Conservation (phyloP, 2,329 filamentous ascomycete genomes). For the Colletotrichum scovillei region DNA sequence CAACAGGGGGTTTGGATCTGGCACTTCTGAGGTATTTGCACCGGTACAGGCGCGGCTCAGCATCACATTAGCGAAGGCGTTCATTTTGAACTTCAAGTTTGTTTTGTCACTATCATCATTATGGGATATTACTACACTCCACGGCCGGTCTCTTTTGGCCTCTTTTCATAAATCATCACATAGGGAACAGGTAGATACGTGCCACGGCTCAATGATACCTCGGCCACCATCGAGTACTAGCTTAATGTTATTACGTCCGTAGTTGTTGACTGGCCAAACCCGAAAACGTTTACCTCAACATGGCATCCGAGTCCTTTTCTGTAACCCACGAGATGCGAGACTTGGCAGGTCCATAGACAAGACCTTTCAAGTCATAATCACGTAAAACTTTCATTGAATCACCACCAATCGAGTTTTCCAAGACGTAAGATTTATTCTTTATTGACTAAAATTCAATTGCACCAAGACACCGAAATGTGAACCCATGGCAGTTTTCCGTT, state of each 20-base stretch:
- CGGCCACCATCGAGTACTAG: slow-evolving; percentile 3
- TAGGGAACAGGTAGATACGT: background rate
- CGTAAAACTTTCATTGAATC: background rate
- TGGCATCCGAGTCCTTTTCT: background rate
- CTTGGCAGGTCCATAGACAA: background rate
- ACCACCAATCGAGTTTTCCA: slow-evolving; percentile 1
- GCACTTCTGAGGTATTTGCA: slow-evolving; percentile 15
- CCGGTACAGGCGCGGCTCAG: slow-evolving; percentile 24
- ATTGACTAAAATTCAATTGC: background rate
- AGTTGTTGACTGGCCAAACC: background rate
- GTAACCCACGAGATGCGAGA: background rate
- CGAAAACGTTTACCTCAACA: background rate
- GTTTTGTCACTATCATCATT: slow-evolving; percentile 10
- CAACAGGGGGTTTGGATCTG: slow-evolving; percentile 22
- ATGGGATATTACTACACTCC: background rate
- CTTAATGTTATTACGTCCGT: slow-evolving; percentile 26
- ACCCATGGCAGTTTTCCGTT: background rate
- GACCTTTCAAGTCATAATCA: background rate
- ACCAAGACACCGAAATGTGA: background rate
- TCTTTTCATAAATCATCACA: background rate
- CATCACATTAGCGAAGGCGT: slow-evolving; percentile 54
- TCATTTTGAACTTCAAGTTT: slow-evolving; percentile 36
- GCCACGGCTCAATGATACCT: slow-evolving; percentile 19
- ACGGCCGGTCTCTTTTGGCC: background rate
- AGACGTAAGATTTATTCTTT: background rate